These are phyloP conservation scores for Agaricus subrufescens DNA, from an alignment of 768 basidiomycete species.

Conservation along the genomic window DNA sequence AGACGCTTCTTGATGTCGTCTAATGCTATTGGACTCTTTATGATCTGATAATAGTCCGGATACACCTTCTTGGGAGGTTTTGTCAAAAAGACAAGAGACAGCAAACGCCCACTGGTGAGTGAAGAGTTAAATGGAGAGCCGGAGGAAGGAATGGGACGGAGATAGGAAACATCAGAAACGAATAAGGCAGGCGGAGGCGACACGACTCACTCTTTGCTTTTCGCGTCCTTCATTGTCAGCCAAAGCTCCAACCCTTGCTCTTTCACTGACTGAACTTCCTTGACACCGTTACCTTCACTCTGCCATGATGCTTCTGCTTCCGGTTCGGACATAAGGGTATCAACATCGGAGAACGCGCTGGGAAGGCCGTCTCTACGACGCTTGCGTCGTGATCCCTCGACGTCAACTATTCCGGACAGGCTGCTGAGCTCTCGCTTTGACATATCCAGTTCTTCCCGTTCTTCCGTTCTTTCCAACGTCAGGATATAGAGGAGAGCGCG, in stretches of 20 bases:
- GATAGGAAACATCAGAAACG: conserved; percentile 21
- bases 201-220: conserved; percentile 83
- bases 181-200: conserved; percentile 37
- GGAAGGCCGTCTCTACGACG: conserved; percentile 35
- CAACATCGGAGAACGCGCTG: conserved; percentile 34
- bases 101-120: conserved; percentile 51
- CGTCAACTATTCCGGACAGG: conserved; percentile 26
- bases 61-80: conserved; percentile 69
- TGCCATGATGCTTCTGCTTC: conserved; percentile 17
- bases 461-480: background rate
- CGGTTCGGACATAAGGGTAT: conserved; percentile 31
- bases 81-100: conserved; percentile 63
- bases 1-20: conserved; percentile 85
- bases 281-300: conserved; percentile 17
- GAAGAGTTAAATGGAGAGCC: conserved; percentile 11
- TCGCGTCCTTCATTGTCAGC: conserved; percentile 77
- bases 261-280: conserved; percentile 37
- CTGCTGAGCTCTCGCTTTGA: conserved; percentile 37
- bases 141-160: conserved; percentile 15
- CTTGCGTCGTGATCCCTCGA: conserved; percentile 39
- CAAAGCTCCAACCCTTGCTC: conserved; percentile 70
- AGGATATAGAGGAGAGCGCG: background rate
- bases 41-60: conserved; percentile 83
- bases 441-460: conserved; percentile 19
- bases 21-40: conserved; percentile 78